Conservation (phyloP, 257 asterid species). For the Solanum dulcamara region DNA sequence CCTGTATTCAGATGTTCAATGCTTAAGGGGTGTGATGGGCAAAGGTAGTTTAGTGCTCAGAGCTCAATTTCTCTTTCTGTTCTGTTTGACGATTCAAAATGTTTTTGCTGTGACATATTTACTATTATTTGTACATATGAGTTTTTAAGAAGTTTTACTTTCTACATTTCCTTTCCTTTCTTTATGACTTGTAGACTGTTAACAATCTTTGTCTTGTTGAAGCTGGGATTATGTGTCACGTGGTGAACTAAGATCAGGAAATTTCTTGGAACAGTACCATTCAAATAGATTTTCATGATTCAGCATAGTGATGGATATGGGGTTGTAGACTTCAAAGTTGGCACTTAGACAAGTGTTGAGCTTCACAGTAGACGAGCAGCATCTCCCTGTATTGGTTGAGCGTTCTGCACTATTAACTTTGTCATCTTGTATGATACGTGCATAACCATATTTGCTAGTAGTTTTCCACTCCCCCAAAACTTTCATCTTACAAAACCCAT, state of each 20-base stretch:
- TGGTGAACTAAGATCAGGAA: neutral
- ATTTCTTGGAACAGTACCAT: neutral
- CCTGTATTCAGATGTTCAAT: conserved; percentile 87
- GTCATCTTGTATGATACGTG: neutral
- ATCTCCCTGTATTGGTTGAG: neutral
- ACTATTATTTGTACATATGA: neutral
- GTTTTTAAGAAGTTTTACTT: neutral
- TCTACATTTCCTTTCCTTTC: neutral
- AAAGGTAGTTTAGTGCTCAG: conserved; percentile 38
- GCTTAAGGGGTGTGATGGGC: conserved; percentile 57
- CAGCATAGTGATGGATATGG: neutral
- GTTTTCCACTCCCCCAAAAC: neutral
- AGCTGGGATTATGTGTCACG: neutral
- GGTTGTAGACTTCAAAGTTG: neutral
- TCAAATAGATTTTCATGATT: neutral
- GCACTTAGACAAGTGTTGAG: neutral
- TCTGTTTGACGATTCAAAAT: neutral
- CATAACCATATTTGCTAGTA: neutral
- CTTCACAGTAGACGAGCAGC: neutral
- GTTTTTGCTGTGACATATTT: neutral
- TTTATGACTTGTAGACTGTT: neutral
- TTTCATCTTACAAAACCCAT: neutral
- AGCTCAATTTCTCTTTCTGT: neutral
- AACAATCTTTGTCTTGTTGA: neutral
- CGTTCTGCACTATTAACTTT: neutral